Conservation (phyloP, 768 basidiomycete genomes). For the Psilocybe tampanensis region DNA sequence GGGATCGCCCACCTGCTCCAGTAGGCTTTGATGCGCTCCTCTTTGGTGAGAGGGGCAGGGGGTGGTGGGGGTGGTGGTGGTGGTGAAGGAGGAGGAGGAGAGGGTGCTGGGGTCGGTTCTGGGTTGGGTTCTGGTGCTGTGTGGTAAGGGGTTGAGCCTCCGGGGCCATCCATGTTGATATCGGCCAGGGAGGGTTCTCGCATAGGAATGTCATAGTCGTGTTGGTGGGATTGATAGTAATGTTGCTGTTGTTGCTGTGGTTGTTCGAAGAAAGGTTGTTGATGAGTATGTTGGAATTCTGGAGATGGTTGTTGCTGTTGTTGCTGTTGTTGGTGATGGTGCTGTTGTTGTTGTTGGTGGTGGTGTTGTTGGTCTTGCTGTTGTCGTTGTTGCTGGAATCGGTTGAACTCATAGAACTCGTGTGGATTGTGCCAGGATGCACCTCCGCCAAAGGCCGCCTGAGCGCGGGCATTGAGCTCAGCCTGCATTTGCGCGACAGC, state of each 20-base stretch:
- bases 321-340: background rate
- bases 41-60: slow-evolving; percentile 7
- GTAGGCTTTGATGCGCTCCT: slow-evolving; percentile 25
- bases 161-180: slow-evolving; percentile 11
- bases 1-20: slow-evolving; percentile 38
- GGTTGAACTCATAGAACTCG: background rate
- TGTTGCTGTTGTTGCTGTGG: background rate
- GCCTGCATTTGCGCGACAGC: background rate
- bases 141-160: background rate
- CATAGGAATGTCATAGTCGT: slow-evolving; percentile 10
- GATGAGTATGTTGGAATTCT: background rate
- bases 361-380: background rate
- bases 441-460: background rate
- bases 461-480: background rate
- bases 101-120: background rate
- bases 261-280: background rate
- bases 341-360: background rate
- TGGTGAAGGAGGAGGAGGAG: background rate
- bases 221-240: background rate
- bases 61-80: slow-evolving; percentile 1
- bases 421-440: background rate
- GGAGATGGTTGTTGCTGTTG: background rate
- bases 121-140: background rate
- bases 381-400: slow-evolving; percentile 1
- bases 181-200: slow-evolving; percentile 2